phyloP scores from a whole-genome alignment of 2,329 filamentous ascomycete species.

The Fusarium keratoplasticum region DNA sequence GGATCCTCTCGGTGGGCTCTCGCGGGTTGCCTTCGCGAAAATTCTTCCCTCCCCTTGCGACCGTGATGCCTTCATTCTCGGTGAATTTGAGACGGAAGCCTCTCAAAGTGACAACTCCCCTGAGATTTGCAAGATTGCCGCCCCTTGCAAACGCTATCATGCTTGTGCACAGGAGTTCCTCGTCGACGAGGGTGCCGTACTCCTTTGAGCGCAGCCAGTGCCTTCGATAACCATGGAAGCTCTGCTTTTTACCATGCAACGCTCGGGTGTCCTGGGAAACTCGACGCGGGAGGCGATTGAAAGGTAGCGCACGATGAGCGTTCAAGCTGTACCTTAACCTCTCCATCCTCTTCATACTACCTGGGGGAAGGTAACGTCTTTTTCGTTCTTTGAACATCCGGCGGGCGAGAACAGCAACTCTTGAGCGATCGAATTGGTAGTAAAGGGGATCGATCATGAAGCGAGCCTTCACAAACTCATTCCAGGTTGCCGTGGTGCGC shows the following conservation, averaged over 20 bases:
- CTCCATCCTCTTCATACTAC: constrained; percentile 45
- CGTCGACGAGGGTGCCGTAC: constrained; percentile 49
- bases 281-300: constrained; percentile 44
- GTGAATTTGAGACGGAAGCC: constrained; percentile 47
- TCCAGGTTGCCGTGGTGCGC: constrained; percentile 51
- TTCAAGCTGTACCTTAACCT: constrained; percentile 46
- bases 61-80: constrained; percentile 29
- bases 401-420: constrained; percentile 55
- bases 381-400: constrained; percentile 42
- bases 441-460: constrained; percentile 61
- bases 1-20: constrained; percentile 67
- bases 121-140: constrained; percentile 49
- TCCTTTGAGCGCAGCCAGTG: constrained; percentile 45
- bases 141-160: constrained; percentile 58
- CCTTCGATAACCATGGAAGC: constrained; percentile 39
- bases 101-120: constrained; percentile 47
- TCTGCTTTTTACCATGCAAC: constrained; percentile 41
- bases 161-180: constrained; percentile 54
- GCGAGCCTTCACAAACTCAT: constrained; percentile 61
- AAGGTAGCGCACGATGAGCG: constrained; percentile 43
- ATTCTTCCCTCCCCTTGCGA: constrained; percentile 49
- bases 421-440: constrained; percentile 57
- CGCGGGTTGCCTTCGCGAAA: constrained; percentile 64
- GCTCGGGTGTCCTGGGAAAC: constrained; percentile 43
- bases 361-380: constrained; percentile 11